Conservation (phyloP, 1,284 basidiomycete genomes). For the Apiotrichum mycotoxinovorans region DNA sequence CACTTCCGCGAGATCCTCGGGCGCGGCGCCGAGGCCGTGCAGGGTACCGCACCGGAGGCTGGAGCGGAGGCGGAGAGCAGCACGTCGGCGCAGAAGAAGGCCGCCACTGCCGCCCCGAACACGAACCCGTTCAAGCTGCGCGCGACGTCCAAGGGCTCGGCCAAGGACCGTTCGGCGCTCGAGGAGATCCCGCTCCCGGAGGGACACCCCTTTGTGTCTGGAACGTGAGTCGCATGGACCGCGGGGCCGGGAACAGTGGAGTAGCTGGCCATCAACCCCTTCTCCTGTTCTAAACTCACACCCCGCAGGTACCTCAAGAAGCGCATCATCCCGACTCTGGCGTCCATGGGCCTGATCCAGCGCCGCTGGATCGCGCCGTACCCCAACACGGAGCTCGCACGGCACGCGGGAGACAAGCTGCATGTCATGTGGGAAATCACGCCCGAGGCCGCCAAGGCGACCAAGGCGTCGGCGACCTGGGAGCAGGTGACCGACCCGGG, state of each 20-base stretch:
- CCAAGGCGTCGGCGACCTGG: slow-evolving; percentile 1
- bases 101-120: background rate
- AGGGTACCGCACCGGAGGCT: background rate
- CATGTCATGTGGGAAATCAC: slow-evolving; percentile 10
- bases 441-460: slow-evolving; percentile 1
- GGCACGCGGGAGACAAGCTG: slow-evolving; percentile 1
- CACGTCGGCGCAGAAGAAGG: background rate
- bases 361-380: slow-evolving; percentile 13
- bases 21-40: slow-evolving; percentile 19
- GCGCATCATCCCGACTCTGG: slow-evolving; percentile 38
- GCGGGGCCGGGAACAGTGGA: background rate
- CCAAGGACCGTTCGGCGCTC: slow-evolving; percentile 10
- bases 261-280: background rate
- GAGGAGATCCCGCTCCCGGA: slow-evolving; percentile 22
- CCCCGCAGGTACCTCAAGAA: slow-evolving; percentile 41
- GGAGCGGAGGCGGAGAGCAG: background rate
- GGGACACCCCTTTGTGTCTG: slow-evolving; percentile 40
- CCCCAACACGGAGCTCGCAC: slow-evolving; percentile 1
- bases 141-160: slow-evolving; percentile 7
- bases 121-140: background rate
- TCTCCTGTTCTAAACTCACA: slow-evolving; percentile 3
- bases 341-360: slow-evolving; percentile 34
- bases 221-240: slow-evolving; percentile 30
- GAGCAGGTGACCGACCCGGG: background rate
- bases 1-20: slow-evolving; percentile 38